Percentiles rank a stretch among this genome's conserved stretches.
Evolutionary conservation across 108 stramenopile genomes (phyloP).

Genomic region (Epithemia pelagica): DNA sequence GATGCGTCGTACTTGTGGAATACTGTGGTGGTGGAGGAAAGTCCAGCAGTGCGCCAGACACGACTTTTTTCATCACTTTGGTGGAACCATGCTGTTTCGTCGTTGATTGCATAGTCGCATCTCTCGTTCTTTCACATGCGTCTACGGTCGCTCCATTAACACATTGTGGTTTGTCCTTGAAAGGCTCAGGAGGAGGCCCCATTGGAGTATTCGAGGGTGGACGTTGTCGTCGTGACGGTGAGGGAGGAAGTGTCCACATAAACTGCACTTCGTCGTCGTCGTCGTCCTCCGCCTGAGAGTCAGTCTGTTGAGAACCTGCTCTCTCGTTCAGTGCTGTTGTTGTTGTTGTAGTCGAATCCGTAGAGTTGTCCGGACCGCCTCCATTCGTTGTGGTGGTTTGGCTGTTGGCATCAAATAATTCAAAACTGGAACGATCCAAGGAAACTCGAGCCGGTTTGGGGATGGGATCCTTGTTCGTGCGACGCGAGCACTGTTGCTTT

Average conservation of each 20-base stretch:
- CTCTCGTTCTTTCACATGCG: neutral
- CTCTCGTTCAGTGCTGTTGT: neutral
- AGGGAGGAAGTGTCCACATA: neutral
- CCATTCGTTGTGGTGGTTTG: neutral
- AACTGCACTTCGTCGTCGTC: neutral
- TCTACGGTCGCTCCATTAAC: neutral
- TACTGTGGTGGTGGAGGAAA: too few relatives aligned
- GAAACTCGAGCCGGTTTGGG: neutral
- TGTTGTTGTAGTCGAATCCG: neutral
- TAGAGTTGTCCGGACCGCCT: neutral
- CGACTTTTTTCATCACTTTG: too few relatives aligned
- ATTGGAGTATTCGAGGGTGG: neutral
- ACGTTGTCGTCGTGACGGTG: neutral
- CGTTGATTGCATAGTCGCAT: neutral
- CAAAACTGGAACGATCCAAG: neutral
- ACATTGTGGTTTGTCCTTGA: too few relatives aligned
- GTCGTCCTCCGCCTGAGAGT: neutral
- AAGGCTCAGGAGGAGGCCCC: too few relatives aligned
- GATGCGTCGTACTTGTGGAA: neutral
- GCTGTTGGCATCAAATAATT: neutral
- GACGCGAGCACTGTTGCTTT: neutral
- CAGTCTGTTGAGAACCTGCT: neutral
- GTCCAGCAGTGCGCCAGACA: too few relatives aligned
- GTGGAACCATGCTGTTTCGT: neutral
- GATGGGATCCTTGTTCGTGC: neutral